Percentiles rank a stretch among this genome's conserved stretches.
Evolutionary conservation across 2,329 filamentous ascomycete species (phyloP).

Genomic region (Huntiella abstrusa): DNA sequence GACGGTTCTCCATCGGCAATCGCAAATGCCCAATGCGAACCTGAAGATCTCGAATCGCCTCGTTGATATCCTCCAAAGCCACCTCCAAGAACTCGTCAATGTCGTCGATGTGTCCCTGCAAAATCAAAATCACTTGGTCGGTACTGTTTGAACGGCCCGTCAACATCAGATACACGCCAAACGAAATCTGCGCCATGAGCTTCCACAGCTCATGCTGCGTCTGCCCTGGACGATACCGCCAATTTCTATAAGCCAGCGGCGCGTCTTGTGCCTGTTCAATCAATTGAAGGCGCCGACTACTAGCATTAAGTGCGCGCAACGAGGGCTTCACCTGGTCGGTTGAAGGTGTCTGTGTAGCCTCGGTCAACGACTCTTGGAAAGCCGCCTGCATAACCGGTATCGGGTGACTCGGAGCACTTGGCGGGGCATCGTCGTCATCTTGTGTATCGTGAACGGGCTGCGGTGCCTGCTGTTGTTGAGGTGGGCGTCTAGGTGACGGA

Average conservation of each 20-base stretch:
- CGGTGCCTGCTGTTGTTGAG: not conserved
- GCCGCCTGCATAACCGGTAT: slow-evolving; percentile 60
- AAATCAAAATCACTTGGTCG: slow-evolving; percentile 67
- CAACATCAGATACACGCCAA: slow-evolving; percentile 76
- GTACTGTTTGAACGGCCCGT: slow-evolving; percentile 78
- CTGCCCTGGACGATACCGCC: slow-evolving; percentile 59
- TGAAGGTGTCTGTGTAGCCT: slow-evolving; percentile 21
- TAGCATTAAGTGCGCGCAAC: slow-evolving; percentile 35
- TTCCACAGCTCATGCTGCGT: slow-evolving; percentile 78
- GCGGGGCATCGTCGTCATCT: not conserved
- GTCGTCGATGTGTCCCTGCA: slow-evolving; percentile 85
- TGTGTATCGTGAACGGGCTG: not conserved
- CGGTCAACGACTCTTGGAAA: slow-evolving; percentile 64
- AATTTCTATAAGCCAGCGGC: slow-evolving; percentile 51
- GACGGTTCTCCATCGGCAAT: slow-evolving; percentile 64
- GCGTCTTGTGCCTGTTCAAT: slow-evolving; percentile 51
- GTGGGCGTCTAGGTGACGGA: not conserved
- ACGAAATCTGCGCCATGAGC: slow-evolving; percentile 78
- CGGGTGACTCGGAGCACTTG: slow-evolving; percentile 37
- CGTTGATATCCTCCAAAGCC: slow-evolving; percentile 64
- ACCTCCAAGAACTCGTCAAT: slow-evolving; percentile 80
- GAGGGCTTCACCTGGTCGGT: slow-evolving; percentile 26
- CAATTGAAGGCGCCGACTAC: slow-evolving; percentile 43
- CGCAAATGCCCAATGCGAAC: slow-evolving; percentile 65
- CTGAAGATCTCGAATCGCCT: slow-evolving; percentile 60